Evolutionary conservation across 1,139 yeast species (phyloP).

Genomic region (Blastobotrys arbuscula): DNA sequence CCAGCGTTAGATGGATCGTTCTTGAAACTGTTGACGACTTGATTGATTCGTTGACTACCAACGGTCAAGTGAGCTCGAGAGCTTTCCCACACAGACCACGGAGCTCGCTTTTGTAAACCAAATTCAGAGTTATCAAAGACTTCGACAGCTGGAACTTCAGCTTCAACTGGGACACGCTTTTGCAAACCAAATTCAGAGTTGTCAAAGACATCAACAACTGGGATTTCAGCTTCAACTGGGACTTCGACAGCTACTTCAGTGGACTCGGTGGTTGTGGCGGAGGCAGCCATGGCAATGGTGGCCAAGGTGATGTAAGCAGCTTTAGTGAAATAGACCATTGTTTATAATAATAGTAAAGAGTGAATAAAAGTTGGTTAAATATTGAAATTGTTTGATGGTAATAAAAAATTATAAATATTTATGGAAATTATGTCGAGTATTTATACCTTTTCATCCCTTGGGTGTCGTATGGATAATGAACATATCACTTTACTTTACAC

Average conservation of each 20-base stretch:
- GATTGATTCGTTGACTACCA: constrained; percentile 23
- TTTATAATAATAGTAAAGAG: not conserved
- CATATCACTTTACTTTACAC: no score
- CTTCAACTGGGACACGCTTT: no score
- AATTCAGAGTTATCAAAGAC: not conserved
- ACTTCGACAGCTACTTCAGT: not conserved
- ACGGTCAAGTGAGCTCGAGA: constrained; percentile 16
- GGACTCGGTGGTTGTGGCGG: not conserved
- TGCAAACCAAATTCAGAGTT: no score
- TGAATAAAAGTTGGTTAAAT: not conserved
- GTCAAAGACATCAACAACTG: no score
- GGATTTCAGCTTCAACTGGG: no score
- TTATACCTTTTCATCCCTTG: no score
- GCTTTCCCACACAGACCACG: constrained; percentile 2
- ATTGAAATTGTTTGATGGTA: no score
- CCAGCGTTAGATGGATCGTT: constrained; percentile 24
- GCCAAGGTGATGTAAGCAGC: constrained; percentile 1
- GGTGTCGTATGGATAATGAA: no score
- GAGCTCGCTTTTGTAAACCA: not conserved
- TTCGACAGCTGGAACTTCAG: no score
- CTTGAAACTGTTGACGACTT: constrained; percentile 18
- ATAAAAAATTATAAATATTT: no score
- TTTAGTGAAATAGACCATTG: constrained; percentile 7
- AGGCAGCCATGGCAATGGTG: no score
- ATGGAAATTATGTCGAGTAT: no score